phyloP scores from a whole-genome alignment of 352 stramenopile genomes.

The Phytophthora nicotianae region DNA sequence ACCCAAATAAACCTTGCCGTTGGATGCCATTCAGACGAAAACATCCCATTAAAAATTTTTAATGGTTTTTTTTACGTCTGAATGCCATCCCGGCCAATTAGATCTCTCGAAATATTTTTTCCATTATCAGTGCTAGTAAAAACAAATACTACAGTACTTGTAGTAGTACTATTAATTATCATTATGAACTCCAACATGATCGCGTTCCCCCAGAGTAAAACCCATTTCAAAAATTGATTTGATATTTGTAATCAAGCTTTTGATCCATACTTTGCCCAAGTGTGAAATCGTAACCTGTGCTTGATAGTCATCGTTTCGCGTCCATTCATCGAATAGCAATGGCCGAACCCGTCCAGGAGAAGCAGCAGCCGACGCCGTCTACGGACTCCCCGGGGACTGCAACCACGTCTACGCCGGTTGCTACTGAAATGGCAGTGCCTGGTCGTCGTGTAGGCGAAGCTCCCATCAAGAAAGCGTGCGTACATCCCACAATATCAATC shows the following conservation, averaged over 20 bases:
- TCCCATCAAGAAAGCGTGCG: conserved; percentile 55
- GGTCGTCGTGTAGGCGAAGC: conserved; percentile 37
- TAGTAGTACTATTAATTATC: too few relatives aligned
- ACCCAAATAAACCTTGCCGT: too few relatives aligned
- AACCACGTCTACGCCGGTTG: neutral
- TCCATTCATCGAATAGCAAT: conserved; percentile 13
- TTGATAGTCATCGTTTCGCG: conserved; percentile 12
- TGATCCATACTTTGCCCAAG: conserved; percentile 9
- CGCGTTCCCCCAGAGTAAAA: too few relatives aligned
- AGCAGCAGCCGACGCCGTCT: conserved; percentile 16
- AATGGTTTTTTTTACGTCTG: too few relatives aligned
- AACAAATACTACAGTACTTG: too few relatives aligned
- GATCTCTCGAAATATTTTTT: too few relatives aligned
- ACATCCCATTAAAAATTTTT: too few relatives aligned
- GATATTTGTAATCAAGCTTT: neutral
- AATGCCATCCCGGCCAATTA: too few relatives aligned
- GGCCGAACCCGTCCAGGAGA: conserved; percentile 2
- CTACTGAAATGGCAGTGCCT: conserved; percentile 11
- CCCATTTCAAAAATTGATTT: neutral
- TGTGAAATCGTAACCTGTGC: conserved; percentile 6
- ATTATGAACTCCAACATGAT: too few relatives aligned
- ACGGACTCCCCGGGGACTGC: neutral
- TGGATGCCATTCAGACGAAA: too few relatives aligned
- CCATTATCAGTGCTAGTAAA: too few relatives aligned
- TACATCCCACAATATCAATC: conserved; percentile 19